Evolutionary conservation across 768 basidiomycete species (phyloP), one percentile per base, ranked within the genome.

Genomic region (Agrocybe praecox): DNA sequence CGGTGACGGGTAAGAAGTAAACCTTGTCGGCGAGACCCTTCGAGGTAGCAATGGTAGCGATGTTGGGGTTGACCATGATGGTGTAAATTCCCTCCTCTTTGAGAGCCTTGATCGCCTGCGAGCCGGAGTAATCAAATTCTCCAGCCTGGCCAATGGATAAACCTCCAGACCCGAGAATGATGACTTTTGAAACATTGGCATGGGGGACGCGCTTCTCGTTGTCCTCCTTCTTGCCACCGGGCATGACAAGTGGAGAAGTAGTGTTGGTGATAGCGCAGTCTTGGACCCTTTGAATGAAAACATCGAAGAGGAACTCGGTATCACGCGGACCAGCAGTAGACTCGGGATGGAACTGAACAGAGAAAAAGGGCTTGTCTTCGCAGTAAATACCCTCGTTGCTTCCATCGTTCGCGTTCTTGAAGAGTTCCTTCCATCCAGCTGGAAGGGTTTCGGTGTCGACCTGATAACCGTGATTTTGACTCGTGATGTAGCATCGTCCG

Each of bases 81-180:
- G 97, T 99, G 76, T 97, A 98, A 68, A 99, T 98, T 32, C 97
- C 97, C 71, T 98, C 97, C 70, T 94, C 94, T 76, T 98, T 98
- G 62, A 99, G 83, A 10, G 97, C 97, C 75, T 99, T 99, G 83
- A 99, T 96, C 12, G 97, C 96, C 72, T 99, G 97, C 36, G 94
- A 96, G 60, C 97, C 97, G 0, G 97, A 98, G 76, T 99, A 99
- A 75, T 99, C 97, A 75, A 99, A 99, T 74, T 99, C 97, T 63
- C 97, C 97, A 0, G 97, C 97, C 70, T 99, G 97, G 49, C 97
- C 97, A 62, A 99, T 99, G 11, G 96, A 98, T 18, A 99, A 79
- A 61, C 97, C 97, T 24, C 97, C 97, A 6, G 96, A 98, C 46
- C 97, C 97, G 49, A 99, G 87, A 62, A 99, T 94, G 64, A 99